Base-by-base conservation (phyloP, 129 eudicot genomes). In the Arctium lappa region DNA sequence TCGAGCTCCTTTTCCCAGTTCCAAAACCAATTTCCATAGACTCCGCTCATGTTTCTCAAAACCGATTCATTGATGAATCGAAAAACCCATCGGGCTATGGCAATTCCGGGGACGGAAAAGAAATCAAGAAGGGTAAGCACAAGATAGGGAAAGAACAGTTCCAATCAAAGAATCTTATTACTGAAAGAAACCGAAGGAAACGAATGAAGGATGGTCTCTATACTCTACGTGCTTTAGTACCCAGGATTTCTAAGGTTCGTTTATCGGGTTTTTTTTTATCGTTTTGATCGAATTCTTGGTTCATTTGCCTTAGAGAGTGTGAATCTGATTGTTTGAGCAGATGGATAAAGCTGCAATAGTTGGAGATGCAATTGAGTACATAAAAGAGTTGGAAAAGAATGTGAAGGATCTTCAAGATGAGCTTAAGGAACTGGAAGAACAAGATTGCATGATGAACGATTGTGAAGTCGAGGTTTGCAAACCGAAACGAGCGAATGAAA, bases 151-250 rank as follows among this genome's bases (percentile, higher is more conserved):
- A 69, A 71, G 86, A 82, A 72, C 81, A 62, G 62, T 84, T 13
- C 79, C 85, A 78, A 32, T 91, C 98, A 73, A 94, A 94, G 86
- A 94, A 94, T 85, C 92, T 91, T 48, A 18, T 74, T 6, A 89
- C 91, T 16, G 98, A 94, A 88, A 88, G 98, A 73, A 88, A 87
- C 46, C 82, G 98, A 72, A 91, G 98, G 89, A 77, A 40, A 33
- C 86, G 93, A 86, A 91, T 94, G 65, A 90, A 87, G 34, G 87
- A 87, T 13, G 91, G 93, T 66, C 85, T 90, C 29, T 87, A 81
- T 56, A 79, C 89, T 68, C 86, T 94, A 27, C 94, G 97, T n/a
- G 79, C 98, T 80, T 76, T 94, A 80, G 98, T 94, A 81, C 98
- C 98, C 33, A 91, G 81, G 3, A 91, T 94, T 76, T 50, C 98